phyloP scores from a whole-genome alignment of 2,329 filamentous ascomycete species.

The Geosmithia putterillii region DNA sequence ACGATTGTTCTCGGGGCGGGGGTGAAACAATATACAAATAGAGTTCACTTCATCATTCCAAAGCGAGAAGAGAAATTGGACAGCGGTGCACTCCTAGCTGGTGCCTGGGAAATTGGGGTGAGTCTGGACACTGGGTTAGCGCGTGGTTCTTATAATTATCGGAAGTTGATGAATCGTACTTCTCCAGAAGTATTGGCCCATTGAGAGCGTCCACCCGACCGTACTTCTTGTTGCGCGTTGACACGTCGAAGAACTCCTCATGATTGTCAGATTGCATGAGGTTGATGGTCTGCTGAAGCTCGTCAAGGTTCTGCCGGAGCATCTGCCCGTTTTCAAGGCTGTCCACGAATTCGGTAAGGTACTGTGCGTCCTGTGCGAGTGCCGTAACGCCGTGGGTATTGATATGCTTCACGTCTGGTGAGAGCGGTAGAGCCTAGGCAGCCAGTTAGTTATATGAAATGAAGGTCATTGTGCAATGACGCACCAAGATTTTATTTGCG shows the following conservation, averaged over 20 bases:
- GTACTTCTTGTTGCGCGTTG: slow-evolving; percentile 83
- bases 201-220: slow-evolving; percentile 85
- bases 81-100: slow-evolving; percentile 50
- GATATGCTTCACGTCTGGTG: slow-evolving; percentile 69
- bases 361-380: slow-evolving; percentile 71
- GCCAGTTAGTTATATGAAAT: slow-evolving; percentile 1
- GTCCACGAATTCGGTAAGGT: slow-evolving; percentile 77
- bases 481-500: slow-evolving; percentile 68
- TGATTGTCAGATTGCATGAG: slow-evolving; percentile 79
- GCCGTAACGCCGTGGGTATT: slow-evolving; percentile 76
- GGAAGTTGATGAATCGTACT: slow-evolving; percentile 40
- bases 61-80: slow-evolving; percentile 65
- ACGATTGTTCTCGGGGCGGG: not conserved
- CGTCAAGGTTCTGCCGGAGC: slow-evolving; percentile 78
- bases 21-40: not conserved
- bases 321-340: slow-evolving; percentile 76
- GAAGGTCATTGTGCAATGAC: not conserved
- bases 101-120: slow-evolving; percentile 47
- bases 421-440: slow-evolving; percentile 59
- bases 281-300: slow-evolving; percentile 83
- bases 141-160: not conserved
- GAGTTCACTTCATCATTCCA: slow-evolving; percentile 35
- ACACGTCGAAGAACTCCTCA: slow-evolving; percentile 95
- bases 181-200: slow-evolving; percentile 81
- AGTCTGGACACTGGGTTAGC: slow-evolving; percentile 34